Conservation (phyloP, 192 early-diverging fungal species). For the Coemansia furcata region DNA sequence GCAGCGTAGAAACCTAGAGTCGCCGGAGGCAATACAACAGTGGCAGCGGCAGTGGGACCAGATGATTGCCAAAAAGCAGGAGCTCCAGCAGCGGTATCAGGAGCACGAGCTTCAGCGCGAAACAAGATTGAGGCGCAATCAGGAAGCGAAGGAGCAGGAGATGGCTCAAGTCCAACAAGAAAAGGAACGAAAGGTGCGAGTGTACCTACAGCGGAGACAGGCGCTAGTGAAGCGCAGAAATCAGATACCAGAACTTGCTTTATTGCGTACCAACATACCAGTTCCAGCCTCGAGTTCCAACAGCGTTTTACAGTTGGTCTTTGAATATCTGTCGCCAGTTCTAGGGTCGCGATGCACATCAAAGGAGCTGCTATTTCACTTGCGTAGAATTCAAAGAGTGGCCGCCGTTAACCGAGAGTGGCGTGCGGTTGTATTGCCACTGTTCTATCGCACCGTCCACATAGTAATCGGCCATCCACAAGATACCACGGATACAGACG, state of each 20-base stretch:
- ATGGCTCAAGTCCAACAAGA: no score
- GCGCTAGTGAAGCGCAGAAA: no score
- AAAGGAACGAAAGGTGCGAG: no score
- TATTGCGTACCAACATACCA: no score
- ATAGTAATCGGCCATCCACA: no score
- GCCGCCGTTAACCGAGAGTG: slow-evolving; percentile 7
- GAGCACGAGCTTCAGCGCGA: no score
- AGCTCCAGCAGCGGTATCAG: neutral
- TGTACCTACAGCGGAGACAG: no score
- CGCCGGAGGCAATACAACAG: neutral
- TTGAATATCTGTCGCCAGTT: neutral
- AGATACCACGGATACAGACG: no score
- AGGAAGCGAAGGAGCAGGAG: no score
- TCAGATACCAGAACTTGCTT: no score
- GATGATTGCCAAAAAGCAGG: neutral
- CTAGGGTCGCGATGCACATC: neutral
- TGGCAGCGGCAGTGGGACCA: neutral
- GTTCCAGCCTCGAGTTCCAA: neutral
- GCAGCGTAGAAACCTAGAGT: neutral
- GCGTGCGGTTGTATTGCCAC: neutral
- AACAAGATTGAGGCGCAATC: no score
- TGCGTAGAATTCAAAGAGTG: neutral
- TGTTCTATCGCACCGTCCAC: no score
- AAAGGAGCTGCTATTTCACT: neutral
- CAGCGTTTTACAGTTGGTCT: neutral